Percentiles rank a stretch among this genome's conserved stretches.
Conservation (phyloP, 2,329 filamentous ascomycete genomes). For the Fusarium solani-melongenae region DNA sequence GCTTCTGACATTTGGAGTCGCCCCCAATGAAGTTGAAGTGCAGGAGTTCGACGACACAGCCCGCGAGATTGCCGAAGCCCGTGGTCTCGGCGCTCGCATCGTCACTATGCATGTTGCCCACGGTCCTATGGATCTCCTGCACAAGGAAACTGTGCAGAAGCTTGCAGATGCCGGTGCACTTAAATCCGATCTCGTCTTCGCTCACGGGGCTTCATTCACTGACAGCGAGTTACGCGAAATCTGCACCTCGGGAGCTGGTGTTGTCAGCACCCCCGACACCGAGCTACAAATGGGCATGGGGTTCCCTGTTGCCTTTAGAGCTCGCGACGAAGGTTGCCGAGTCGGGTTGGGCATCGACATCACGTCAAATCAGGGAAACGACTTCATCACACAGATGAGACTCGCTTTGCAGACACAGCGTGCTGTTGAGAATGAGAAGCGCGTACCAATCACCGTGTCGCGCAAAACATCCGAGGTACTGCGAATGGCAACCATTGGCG, state of each 20-base stretch:
- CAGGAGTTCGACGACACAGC: background rate
- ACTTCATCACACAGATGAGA: background rate
- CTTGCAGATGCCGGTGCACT: background rate
- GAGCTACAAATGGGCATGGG: background rate
- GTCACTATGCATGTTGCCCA: background rate
- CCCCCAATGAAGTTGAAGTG: background rate
- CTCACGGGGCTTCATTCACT: background rate
- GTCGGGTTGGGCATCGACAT: background rate
- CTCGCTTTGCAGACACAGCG: background rate
- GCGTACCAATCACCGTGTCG: background rate
- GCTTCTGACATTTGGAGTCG: background rate
- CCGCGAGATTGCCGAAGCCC: background rate
- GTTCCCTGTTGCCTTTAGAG: background rate
- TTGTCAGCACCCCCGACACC: background rate
- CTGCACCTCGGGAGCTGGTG: background rate
- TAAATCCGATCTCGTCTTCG: background rate
- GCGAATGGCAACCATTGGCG: background rate
- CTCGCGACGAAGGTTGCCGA: background rate
- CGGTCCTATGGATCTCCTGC: background rate
- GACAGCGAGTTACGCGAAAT: background rate
- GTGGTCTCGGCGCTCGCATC: background rate
- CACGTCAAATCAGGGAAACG: background rate
- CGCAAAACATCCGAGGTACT: background rate
- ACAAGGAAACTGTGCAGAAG: background rate
- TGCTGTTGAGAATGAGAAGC: background rate